Conservation (phyloP, 2,329 filamentous ascomycete species). For the Exophiala aquamarina region DNA sequence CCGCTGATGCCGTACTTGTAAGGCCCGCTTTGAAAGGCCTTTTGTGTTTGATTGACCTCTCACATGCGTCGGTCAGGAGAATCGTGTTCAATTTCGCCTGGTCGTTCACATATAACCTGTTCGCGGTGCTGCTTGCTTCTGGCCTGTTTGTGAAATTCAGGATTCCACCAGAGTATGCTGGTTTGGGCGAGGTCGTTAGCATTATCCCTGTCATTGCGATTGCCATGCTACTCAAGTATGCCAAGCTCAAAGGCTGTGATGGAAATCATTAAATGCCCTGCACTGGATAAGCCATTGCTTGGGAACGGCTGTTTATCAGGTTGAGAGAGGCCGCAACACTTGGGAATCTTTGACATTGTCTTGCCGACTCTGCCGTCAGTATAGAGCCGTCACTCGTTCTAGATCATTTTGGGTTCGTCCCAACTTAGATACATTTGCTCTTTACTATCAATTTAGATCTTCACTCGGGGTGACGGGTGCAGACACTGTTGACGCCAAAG, state of each 20-base stretch:
- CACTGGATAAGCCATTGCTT: too few relatives aligned
- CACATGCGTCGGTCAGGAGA: constrained; percentile 43
- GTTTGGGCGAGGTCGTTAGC: constrained; percentile 71
- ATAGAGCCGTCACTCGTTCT: too few relatives aligned
- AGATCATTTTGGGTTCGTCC: too few relatives aligned
- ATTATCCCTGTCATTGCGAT: constrained; percentile 64
- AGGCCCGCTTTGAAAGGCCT: constrained; percentile 57
- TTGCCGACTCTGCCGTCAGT: too few relatives aligned
- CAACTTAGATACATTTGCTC: too few relatives aligned
- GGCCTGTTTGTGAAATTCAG: constrained; percentile 63
- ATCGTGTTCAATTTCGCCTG: constrained; percentile 69
- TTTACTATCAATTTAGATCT: too few relatives aligned
- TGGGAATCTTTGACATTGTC: too few relatives aligned
- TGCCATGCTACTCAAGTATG: constrained; percentile 5
- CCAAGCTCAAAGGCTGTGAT: background rate
- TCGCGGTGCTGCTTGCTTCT: constrained; percentile 65
- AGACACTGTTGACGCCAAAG: too few relatives aligned
- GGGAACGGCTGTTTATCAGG: too few relatives aligned
- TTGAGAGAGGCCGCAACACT: too few relatives aligned
- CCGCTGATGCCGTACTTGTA: constrained; percentile 70
- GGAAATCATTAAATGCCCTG: too few relatives aligned
- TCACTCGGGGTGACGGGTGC: too few relatives aligned
- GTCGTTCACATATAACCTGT: constrained; percentile 68
- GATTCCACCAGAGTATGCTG: constrained; percentile 65
- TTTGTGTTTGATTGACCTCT: constrained; percentile 57